Evolutionary conservation across 345 rosid genomes (phyloP).

Genomic region (Litchi chinensis): DNA sequence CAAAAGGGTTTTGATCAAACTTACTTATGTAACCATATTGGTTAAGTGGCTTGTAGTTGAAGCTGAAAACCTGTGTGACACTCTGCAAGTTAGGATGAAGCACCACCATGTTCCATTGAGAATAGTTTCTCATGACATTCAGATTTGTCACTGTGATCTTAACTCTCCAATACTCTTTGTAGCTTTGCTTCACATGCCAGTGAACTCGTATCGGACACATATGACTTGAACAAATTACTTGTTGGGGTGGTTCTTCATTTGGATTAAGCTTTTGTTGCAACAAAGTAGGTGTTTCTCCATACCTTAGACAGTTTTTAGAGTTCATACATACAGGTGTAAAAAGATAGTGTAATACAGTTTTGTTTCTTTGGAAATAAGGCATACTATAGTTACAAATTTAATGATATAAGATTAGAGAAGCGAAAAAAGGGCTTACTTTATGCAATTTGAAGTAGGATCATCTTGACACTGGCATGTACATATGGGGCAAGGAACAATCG

Average conservation of each 20-base stretch:
- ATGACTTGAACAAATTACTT: slow-evolving; percentile 65
- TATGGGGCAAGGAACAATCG: slow-evolving; percentile 67
- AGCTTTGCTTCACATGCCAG: slow-evolving; percentile 88
- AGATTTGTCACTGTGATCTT: slow-evolving; percentile 67
- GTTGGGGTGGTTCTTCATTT: slow-evolving; percentile 33
- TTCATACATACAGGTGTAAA: not conserved
- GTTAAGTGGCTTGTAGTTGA: slow-evolving; percentile 65
- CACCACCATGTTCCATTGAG: slow-evolving; percentile 80
- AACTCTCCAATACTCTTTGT: slow-evolving; percentile 75
- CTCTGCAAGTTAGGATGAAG: slow-evolving; percentile 72
- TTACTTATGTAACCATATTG: slow-evolving; percentile 56
- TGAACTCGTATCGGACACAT: slow-evolving; percentile 81
- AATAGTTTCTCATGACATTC: slow-evolving; percentile 64
- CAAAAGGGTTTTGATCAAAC: slow-evolving; percentile 15
- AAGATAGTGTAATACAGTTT: too few species aligned
- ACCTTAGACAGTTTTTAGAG: slow-evolving; percentile 26
- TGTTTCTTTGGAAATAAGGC: too few species aligned
- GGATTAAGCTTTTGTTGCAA: slow-evolving; percentile 49
- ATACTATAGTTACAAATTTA: too few species aligned
- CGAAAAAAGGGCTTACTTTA: slow-evolving; percentile 38
- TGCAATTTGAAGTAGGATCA: slow-evolving; percentile 44
- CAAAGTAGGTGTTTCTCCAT: slow-evolving; percentile 40
- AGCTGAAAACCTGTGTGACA: slow-evolving; percentile 67
- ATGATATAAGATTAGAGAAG: not conserved
- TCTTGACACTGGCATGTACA: slow-evolving; percentile 77